These are phyloP conservation scores for Capsicum chinense DNA, from an alignment of 257 asterid species.

Conservation along the genomic window DNA sequence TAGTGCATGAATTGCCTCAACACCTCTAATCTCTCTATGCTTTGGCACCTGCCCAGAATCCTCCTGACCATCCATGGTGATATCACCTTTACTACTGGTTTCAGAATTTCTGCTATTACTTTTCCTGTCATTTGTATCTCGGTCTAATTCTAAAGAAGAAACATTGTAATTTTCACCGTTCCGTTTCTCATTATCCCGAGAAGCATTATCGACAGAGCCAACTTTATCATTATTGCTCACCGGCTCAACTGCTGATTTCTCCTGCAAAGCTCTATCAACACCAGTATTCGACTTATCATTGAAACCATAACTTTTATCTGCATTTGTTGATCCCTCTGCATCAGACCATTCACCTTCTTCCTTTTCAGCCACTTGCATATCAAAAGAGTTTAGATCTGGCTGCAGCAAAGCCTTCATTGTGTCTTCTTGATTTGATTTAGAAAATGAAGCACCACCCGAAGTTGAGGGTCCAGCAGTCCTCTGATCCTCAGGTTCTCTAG, in stretches of 20 bases:
- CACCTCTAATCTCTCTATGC: constrained; percentile 77
- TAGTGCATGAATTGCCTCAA: constrained; percentile 77
- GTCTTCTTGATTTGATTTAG: constrained; percentile 48
- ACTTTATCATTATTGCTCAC: constrained; percentile 40
- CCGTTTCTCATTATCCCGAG: constrained; percentile 47
- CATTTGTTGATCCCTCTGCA: constrained; percentile 75
- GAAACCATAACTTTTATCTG: constrained; percentile 36
- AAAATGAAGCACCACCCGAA: constrained; percentile 44
- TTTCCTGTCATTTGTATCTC: constrained; percentile 65
- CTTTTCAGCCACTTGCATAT: constrained; percentile 64
- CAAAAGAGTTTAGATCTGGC: constrained; percentile 48
- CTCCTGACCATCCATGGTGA: constrained; percentile 58
- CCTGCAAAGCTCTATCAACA: constrained; percentile 49
- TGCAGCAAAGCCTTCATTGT: constrained; percentile 47
- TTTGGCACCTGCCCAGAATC: constrained; percentile 63
- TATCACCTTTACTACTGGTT: constrained; percentile 42
- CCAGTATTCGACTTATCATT: constrained; percentile 51
- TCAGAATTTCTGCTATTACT: constrained; percentile 42
- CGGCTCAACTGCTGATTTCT: constrained; percentile 48
- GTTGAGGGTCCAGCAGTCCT: constrained; percentile 42
- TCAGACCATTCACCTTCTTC: constrained; percentile 99
- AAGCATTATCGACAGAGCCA: constrained; percentile 41
- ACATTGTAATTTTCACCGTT: constrained; percentile 53
- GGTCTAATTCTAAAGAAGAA: constrained; percentile 45
- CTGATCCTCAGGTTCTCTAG: constrained; percentile 46